Evolutionary conservation across 306 rosid genomes (phyloP).

Genomic region (Argentina anserina): DNA sequence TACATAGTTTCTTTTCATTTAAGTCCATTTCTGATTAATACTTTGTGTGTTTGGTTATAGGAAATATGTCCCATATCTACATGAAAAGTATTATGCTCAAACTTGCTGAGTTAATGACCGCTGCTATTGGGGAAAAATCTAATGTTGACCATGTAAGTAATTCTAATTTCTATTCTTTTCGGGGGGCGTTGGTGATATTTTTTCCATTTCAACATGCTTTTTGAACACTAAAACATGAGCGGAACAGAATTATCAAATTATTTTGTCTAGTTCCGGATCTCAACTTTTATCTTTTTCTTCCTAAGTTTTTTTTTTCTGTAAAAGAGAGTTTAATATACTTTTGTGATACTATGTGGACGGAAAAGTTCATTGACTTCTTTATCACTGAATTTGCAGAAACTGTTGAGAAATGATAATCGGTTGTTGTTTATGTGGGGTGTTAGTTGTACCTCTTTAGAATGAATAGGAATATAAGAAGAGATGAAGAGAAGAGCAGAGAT

Average conservation of each 20-base stretch:
- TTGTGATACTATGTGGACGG: neutral
- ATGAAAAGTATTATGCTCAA: constrained; percentile 67
- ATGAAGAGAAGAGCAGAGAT: neutral
- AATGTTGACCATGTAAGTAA: constrained; percentile 56
- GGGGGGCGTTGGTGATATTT: constrained; percentile 2
- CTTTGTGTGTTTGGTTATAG: constrained; percentile 42
- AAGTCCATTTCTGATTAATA: constrained; percentile 17
- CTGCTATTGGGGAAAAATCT: constrained; percentile 29
- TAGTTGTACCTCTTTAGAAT: neutral
- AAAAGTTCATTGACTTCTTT: neutral
- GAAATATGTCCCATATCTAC: constrained; percentile 49
- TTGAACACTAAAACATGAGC: neutral
- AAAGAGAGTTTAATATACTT: neutral
- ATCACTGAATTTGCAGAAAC: neutral
- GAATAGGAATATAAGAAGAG: neutral
- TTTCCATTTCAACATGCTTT: neutral
- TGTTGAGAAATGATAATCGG: neutral
- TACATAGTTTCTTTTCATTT: neutral
- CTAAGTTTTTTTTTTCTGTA: neutral
- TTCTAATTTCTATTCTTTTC: constrained; percentile 8
- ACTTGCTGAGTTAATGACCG: constrained; percentile 65
- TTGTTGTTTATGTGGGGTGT: neutral
- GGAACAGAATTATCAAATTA: neutral
- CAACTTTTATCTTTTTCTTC: neutral
- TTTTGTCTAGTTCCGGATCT: neutral